Base-by-base conservation (phyloP, 2,329 filamentous ascomycete genomes). In the Cephalotrichum gorgonifer region DNA sequence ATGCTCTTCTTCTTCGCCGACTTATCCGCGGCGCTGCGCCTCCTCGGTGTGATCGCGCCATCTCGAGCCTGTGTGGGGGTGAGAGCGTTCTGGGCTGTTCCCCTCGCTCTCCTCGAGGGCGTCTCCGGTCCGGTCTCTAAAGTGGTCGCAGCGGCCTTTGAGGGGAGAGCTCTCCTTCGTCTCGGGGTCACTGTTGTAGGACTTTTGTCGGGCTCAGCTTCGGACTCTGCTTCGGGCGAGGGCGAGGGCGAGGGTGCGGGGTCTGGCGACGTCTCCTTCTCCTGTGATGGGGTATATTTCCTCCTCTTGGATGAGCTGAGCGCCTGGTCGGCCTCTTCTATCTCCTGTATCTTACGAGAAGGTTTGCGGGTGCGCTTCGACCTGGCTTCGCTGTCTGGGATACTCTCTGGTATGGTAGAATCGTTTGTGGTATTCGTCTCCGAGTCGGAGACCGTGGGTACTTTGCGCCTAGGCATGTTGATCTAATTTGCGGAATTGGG, bases 1-100 rank as follows among this genome's bases (percentile, higher is more conserved):
- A 85, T 86, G 62, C 87, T 95, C 72, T 95, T 96, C 59, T 83
- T 83, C 58, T 86, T 81, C 2, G 90, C 91, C 5, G 90, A 96
- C 44, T 86, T 81, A 65, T 96, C 88, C 20, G 85, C 85, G 54
- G 87, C 85, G 53, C 76, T 79, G 39, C 76, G 73, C 55, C 81
- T 76, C 33, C 78, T 77, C 0, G 86, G 84, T 1, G 84, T 88
- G 30, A 68, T 59, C 6, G 64, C 67, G 68, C 22, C 58, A 47
- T 11, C 60, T 58, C 22, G 54, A 57, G 4, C 56, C 52, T 49
- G 63, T 72, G 12, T 26, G 26, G 43, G 43, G 7, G 43, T 30
- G 42, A 11, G 4, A 3, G 26, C 43, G 31, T 28, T 7, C 15
- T 44, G 20, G 17, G 35, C 17, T 2, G 9, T 63, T 57, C 0